Percentiles rank a stretch among this genome's conserved stretches.
Evolutionary conservation across 345 rosid genomes (phyloP).

Genomic region (Boechera stricta): DNA sequence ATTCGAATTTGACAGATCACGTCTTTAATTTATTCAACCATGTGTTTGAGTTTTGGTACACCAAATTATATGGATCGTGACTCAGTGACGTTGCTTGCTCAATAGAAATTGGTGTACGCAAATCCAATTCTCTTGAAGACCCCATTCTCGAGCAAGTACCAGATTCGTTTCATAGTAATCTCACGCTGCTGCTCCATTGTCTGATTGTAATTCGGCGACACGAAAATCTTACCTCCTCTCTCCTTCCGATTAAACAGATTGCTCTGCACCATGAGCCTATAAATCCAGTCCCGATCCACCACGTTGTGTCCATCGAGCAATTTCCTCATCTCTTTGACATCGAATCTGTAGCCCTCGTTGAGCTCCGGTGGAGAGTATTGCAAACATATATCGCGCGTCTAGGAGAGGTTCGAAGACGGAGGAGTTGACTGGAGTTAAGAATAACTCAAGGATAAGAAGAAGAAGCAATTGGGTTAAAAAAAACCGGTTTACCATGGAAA

Average conservation of each 20-base stretch:
- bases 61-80: too few species aligned
- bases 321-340: constrained; percentile 66
- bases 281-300: constrained; percentile 81
- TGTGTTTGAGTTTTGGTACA: too few species aligned
- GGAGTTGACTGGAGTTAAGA: constrained; percentile 35
- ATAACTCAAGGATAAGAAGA: too few species aligned
- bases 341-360: constrained; percentile 57
- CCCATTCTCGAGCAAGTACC: constrained; percentile 62
- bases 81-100: too few species aligned
- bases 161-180: constrained; percentile 73
- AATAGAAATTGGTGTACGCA: too few species aligned
- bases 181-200: constrained; percentile 94
- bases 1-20: too few species aligned
- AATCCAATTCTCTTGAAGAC: constrained; percentile 52
- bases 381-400: constrained; percentile 57
- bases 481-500: too few species aligned
- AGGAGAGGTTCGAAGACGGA: constrained; percentile 16
- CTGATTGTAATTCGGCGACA: constrained; percentile 79
- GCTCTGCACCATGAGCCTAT: constrained; percentile 68
- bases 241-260: constrained; percentile 67
- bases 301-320: constrained; percentile 73
- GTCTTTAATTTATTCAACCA: too few species aligned
- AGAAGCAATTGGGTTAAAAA: too few species aligned
- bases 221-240: constrained; percentile 74
- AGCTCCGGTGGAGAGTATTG: constrained; percentile 74